Base-by-base conservation (phyloP, 139 green algal genomes). In the Chlamydomonas schloesseri region DNA sequence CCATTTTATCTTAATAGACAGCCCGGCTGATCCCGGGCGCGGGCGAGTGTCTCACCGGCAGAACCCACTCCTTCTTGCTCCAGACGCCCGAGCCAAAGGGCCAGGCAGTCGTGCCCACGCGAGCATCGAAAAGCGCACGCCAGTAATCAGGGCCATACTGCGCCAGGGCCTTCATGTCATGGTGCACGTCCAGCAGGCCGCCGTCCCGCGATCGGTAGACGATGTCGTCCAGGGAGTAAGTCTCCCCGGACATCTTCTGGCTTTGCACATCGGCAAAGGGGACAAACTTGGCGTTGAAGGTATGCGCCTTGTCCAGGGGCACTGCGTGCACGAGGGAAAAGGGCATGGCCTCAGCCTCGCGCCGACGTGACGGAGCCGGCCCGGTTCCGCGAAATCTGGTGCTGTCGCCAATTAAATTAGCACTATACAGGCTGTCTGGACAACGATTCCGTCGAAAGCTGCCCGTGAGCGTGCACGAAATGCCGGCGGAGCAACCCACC, bases 31-130 rank as follows among this genome's bases (percentile, higher is more conserved):
- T 26, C 55, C 55, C 55, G 21, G 55, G 20, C 55, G 20, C 55
- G 20, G 3, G 26, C 79, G 11, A 18, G 29, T 8, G 33, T n/a
- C 93, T 88, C 81, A 97, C 95, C 85, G 98, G 98, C 57, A 99
- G 93, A 18, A 99, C 96, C 97, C 97, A 99, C 87, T 99, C 98
- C 92, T 99, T 99, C 93, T 99, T 99, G 89, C 95, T 98, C 98
- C 98, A 99, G 0, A 99, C 98, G 3, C 98, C 98, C 0, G 96
- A 99, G 71, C 98, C 98, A 80, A 98, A 99, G 9, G 98, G 98
- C 98, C 98, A 99, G 2, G 78, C 67, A 15, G 97, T 99, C 68
- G 94, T 98, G 73, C 97, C 98, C 6, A 98, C 86, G 47, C 98
- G 93, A 11, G 89, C 87, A 84, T 99, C 97, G 89, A 99, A 99